Percentiles rank a stretch among this genome's conserved stretches.
These are phyloP conservation scores for Dactylonectria macrodidyma DNA, from an alignment of 2,329 filamentous ascomycete species.

Conservation along the genomic window DNA sequence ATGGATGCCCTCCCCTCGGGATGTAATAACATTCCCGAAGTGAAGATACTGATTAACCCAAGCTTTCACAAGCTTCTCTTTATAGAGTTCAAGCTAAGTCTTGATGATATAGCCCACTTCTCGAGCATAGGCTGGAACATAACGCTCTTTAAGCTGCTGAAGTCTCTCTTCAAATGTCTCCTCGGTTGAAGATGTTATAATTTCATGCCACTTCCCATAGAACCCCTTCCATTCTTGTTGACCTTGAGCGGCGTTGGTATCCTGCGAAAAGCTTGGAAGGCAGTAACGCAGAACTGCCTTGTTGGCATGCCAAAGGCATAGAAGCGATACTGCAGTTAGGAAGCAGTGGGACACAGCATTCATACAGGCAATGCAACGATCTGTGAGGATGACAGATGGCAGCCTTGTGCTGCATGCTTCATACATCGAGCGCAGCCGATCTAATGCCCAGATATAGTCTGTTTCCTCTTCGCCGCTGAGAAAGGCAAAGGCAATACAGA, in stretches of 20 bases:
- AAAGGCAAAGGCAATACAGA: slow-evolving; percentile 42
- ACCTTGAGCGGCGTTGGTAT: not conserved
- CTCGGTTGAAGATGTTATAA: slow-evolving; percentile 24
- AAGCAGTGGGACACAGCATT: not conserved
- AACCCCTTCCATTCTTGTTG: slow-evolving; percentile 36
- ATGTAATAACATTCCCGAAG: slow-evolving; percentile 37
- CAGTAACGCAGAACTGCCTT: not conserved
- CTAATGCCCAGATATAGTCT: slow-evolving; percentile 41
- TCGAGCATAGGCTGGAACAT: not conserved
- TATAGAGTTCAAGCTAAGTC: slow-evolving; percentile 36
- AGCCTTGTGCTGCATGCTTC: slow-evolving; percentile 19
- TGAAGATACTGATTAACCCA: slow-evolving; percentile 37
- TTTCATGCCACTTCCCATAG: slow-evolving; percentile 37
- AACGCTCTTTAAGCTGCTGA: no score
- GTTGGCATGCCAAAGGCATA: slow-evolving; percentile 28
- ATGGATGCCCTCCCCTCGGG: not conserved
- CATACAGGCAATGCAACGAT: slow-evolving; percentile 35
- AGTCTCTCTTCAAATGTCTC: no score
- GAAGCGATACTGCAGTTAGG: slow-evolving; percentile 6
- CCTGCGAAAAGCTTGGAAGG: not conserved
- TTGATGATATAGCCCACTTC: slow-evolving; percentile 29
- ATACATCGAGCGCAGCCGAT: slow-evolving; percentile 36
- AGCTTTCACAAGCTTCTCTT: slow-evolving; percentile 39
- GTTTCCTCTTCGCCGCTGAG: slow-evolving; percentile 11
- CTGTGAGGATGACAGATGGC: slow-evolving; percentile 37